Percentiles rank a stretch among this genome's conserved stretches.
phyloP scores from a whole-genome alignment of 176 grass and related monocot species.

The Musa acuminata region DNA sequence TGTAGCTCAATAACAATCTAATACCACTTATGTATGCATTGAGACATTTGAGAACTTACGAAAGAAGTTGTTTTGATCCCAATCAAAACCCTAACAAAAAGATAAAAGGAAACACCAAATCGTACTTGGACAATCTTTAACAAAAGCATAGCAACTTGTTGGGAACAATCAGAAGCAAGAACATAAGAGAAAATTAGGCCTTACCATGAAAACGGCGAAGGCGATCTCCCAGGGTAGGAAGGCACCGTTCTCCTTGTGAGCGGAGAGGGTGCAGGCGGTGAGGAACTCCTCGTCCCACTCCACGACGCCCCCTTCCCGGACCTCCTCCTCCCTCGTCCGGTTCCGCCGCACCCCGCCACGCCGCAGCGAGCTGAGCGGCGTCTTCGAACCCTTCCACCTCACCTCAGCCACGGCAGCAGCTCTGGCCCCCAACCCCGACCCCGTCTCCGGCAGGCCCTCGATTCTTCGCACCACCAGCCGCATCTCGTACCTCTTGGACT shows the following conservation, averaged over 20 bases:
- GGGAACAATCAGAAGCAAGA: too few relatives aligned
- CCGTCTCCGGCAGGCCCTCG: constrained; percentile 23
- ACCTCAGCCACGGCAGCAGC: constrained; percentile 28
- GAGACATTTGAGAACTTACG: too few relatives aligned
- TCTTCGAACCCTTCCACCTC: constrained; percentile 58
- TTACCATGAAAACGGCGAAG: constrained; percentile 70
- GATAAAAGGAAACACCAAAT: too few relatives aligned
- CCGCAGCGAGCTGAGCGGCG: constrained; percentile 51
- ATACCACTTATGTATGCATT: too few relatives aligned
- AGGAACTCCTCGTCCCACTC: constrained; percentile 86
- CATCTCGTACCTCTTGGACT: constrained; percentile 42
- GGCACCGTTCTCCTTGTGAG: constrained; percentile 39
- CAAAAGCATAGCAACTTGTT: too few relatives aligned
- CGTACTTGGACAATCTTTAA: too few relatives aligned
- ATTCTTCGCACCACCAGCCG: constrained; percentile 53
- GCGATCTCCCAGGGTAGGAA: constrained; percentile 77
- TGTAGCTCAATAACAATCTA: not conserved
- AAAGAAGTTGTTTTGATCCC: too few relatives aligned
- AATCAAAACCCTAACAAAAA: too few relatives aligned
- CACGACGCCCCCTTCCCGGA: constrained; percentile 24
- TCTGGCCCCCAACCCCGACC: constrained; percentile 4
- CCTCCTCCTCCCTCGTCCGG: constrained; percentile 63
- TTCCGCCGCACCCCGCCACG: constrained; percentile 50
- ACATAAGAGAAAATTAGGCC: constrained; percentile 5
- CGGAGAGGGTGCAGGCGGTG: constrained; percentile 38